These are phyloP conservation scores for Globisporangium barbulae DNA, from an alignment of 352 stramenopile genomes.

Conservation along the genomic window DNA sequence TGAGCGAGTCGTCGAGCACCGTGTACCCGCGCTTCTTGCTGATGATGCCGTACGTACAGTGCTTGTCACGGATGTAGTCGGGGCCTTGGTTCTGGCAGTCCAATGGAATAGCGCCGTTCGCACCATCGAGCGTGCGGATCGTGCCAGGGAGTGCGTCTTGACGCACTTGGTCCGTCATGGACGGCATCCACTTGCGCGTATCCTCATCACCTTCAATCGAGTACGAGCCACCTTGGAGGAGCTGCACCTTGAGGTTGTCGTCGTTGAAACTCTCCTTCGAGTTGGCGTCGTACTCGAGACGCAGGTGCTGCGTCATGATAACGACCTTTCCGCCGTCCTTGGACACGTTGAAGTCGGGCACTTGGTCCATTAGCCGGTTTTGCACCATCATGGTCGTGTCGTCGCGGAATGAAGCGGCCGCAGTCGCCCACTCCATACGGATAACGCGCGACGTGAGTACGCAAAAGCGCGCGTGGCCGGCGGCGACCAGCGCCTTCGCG, in stretches of 20 bases:
- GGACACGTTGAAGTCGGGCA: conserved; percentile 17
- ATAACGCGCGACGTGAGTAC: conserved; percentile 32
- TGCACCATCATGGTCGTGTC: conserved; percentile 21
- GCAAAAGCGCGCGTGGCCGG: conserved; percentile 32
- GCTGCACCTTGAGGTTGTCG: conserved; percentile 24
- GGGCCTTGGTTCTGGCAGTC: conserved; percentile 27
- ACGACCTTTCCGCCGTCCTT: conserved; percentile 18
- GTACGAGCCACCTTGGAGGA: conserved; percentile 2
- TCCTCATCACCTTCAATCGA: background rate
- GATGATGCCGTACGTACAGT: conserved; percentile 41
- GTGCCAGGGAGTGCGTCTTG: conserved; percentile 27
- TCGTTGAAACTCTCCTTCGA: conserved; percentile 25
- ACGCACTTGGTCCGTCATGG: conserved; percentile 20
- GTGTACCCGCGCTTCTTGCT: conserved; percentile 29
- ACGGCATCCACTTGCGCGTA: conserved; percentile 20
- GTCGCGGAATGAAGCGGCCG: conserved; percentile 19
- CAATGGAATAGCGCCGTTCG: conserved; percentile 25
- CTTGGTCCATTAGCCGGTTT: conserved; percentile 17
- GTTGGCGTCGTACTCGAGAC: conserved; percentile 19
- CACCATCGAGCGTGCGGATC: conserved; percentile 35
- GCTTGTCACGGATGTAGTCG: conserved; percentile 27
- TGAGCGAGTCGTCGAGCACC: conserved; percentile 36
- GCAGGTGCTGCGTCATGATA: conserved; percentile 19
- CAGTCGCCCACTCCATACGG: conserved; percentile 29
- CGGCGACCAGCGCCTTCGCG: conserved; percentile 16